These are phyloP conservation scores for Starmerella bombi DNA, from an alignment of 805 yeast genomes.

Conservation along the genomic window DNA sequence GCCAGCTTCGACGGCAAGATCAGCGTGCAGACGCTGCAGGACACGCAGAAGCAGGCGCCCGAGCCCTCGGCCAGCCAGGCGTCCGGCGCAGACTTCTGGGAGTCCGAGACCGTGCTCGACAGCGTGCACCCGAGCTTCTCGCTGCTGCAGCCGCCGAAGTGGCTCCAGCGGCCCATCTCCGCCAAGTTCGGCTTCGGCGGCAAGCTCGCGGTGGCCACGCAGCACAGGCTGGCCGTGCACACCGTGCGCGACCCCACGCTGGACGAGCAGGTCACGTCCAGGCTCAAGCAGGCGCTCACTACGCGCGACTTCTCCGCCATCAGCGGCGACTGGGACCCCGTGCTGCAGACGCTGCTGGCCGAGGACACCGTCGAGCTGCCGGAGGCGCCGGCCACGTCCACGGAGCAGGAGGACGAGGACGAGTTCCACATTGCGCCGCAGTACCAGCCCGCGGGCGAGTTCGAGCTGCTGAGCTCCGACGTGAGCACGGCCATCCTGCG, in stretches of 20 bases:
- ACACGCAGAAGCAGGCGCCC: slow-evolving; percentile 36
- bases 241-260: slow-evolving; percentile 26
- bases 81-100: slow-evolving; percentile 75
- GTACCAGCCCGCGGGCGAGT: slow-evolving; percentile 26
- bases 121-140: slow-evolving; percentile 47
- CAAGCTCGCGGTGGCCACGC: slow-evolving; percentile 44
- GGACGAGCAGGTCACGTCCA: slow-evolving; percentile 22
- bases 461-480: slow-evolving; percentile 24
- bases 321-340: slow-evolving; percentile 27
- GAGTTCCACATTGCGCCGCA: slow-evolving; percentile 28
- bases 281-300: slow-evolving; percentile 45
- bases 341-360: slow-evolving; percentile 22
- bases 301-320: slow-evolving; percentile 23
- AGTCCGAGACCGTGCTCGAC: slow-evolving; percentile 30
- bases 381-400: slow-evolving; percentile 5
- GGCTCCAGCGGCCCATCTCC: slow-evolving; percentile 65
- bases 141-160: slow-evolving; percentile 70
- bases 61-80: slow-evolving; percentile 12
- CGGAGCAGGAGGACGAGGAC: slow-evolving; percentile 18
- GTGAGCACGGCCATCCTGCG: slow-evolving; percentile 41
- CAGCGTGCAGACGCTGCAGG: slow-evolving; percentile 74
- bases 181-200: slow-evolving; percentile 93
- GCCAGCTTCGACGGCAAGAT: slow-evolving; percentile 72
- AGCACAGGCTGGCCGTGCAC: slow-evolving; percentile 32
- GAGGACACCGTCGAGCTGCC: slow-evolving; percentile 19